phyloP scores from a whole-genome alignment of 208 protist species.

The Phytomonas francai region DNA sequence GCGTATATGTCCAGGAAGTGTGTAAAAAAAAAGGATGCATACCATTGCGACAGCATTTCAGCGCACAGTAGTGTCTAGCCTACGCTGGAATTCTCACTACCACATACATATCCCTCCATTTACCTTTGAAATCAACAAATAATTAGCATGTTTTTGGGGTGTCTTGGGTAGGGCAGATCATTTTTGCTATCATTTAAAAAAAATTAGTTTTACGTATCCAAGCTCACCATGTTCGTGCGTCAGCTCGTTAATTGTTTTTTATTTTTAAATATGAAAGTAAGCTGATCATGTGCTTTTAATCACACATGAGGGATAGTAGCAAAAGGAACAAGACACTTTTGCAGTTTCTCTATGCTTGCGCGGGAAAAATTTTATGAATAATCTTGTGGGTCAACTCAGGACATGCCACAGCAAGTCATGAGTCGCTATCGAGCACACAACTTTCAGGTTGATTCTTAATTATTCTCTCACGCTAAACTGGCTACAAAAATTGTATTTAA shows the following conservation, averaged over 20 bases:
- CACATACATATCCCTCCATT: background rate
- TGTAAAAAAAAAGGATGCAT: background rate
- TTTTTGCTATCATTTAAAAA: background rate
- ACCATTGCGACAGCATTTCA: background rate
- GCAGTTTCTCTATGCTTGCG: background rate
- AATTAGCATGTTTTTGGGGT: background rate
- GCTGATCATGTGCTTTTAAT: background rate
- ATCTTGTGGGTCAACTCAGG: background rate
- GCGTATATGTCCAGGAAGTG: background rate
- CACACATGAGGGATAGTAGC: background rate
- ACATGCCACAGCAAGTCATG: background rate
- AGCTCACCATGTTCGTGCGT: background rate
- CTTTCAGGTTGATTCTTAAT: background rate
- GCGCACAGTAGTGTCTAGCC: background rate
- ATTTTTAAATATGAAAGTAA: background rate
- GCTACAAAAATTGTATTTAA: background rate
- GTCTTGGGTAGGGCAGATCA: background rate
- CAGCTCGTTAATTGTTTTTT: background rate
- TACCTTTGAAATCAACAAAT: background rate
- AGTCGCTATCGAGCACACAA: background rate
- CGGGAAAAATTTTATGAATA: background rate
- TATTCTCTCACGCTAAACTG: background rate
- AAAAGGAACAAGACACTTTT: background rate
- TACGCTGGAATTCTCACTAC: background rate
- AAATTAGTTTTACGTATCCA: background rate